Conservation (phyloP, 768 basidiomycete genomes). For the Austroboletus festivus region DNA sequence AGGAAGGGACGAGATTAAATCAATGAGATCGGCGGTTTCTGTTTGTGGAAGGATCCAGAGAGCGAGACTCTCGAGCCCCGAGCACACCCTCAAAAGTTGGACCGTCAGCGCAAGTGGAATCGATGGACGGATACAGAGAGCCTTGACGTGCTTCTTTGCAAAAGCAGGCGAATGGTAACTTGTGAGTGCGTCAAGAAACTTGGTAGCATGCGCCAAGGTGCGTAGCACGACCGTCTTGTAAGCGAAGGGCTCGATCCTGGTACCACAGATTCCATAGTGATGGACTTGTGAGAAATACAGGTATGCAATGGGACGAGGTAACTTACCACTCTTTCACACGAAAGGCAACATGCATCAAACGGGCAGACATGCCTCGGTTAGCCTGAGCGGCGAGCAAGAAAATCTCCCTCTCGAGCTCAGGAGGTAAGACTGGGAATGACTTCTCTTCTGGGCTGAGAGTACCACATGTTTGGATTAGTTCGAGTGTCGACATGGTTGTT, state of each 20-base stretch:
- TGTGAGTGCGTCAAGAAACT: slow-evolving; percentile 10
- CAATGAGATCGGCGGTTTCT: background rate
- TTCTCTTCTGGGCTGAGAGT: background rate
- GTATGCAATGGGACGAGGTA: background rate
- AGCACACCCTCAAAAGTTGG: slow-evolving; percentile 9
- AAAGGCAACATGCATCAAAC: slow-evolving; percentile 17
- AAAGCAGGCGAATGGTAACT: slow-evolving; percentile 9
- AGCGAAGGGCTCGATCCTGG: slow-evolving; percentile 22
- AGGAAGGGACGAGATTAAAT: slow-evolving; percentile 10
- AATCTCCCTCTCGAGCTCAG: slow-evolving; percentile 19
- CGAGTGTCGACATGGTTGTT: background rate
- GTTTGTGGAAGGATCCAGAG: slow-evolving; percentile 14
- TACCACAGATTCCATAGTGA: no score
- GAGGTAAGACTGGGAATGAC: slow-evolving; percentile 13
- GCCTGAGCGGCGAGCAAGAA: slow-evolving; percentile 13
- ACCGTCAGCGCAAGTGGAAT: slow-evolving; percentile 3
- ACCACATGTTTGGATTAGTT: background rate
- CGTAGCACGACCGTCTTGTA: slow-evolving; percentile 19
- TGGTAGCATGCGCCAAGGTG: slow-evolving; percentile 2
- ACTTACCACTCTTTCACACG: slow-evolving; percentile 18
- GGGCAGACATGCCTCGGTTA: slow-evolving; percentile 4
- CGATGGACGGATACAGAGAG: slow-evolving; percentile 16
- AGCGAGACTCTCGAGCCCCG: slow-evolving; percentile 13
- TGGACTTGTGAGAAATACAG: background rate
- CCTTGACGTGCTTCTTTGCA: slow-evolving; percentile 7